Percentiles rank a stretch among this genome's conserved stretches.
Evolutionary conservation across 2,329 filamentous ascomycete species (phyloP).

Genomic region (Cucurbitaria berberidis): DNA sequence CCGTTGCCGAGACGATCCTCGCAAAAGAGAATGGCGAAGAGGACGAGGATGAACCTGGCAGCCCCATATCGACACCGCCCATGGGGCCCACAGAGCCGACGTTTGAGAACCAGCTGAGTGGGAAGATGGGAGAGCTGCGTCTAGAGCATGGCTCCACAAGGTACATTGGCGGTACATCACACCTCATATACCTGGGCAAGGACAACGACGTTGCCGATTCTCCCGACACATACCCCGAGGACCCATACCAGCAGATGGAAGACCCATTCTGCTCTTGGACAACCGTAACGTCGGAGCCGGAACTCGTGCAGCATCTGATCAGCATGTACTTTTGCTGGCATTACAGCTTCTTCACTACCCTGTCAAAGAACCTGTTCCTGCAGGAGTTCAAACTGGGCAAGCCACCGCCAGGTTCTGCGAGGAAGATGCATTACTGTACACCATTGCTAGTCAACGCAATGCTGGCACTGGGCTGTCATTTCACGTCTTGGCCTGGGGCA

Average conservation of each 20-base stretch:
- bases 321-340: conserved; percentile 99
- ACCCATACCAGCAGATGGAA: conserved; percentile 60
- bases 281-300: conserved; percentile 77
- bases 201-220: conserved; percentile 39
- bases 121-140: conserved; percentile 90
- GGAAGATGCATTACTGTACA: conserved; percentile 79
- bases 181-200: conserved; percentile 76
- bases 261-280: conserved; percentile 88
- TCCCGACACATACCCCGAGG: conserved; percentile 45
- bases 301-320: conserved; percentile 83
- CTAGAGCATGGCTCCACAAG: conserved; percentile 86
- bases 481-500: conserved; percentile 77
- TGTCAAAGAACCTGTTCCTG: conserved; percentile 86
- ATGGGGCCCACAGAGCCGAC: conserved; percentile 46
- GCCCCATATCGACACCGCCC: conserved; percentile 40
- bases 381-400: conserved; percentile 80
- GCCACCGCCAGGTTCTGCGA: conserved; percentile 55
- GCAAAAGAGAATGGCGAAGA: conserved; percentile 57
- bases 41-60: conserved; percentile 51
- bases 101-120: conserved; percentile 81
- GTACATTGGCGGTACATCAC: conserved; percentile 93
- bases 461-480: conserved; percentile 90
- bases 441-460: conserved; percentile 91
- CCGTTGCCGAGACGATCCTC: conserved; percentile 66
- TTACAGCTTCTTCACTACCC: conserved; percentile 91